Base-by-base conservation (phyloP, 208 protist species). In the Herpetomonas tarakana region DNA sequence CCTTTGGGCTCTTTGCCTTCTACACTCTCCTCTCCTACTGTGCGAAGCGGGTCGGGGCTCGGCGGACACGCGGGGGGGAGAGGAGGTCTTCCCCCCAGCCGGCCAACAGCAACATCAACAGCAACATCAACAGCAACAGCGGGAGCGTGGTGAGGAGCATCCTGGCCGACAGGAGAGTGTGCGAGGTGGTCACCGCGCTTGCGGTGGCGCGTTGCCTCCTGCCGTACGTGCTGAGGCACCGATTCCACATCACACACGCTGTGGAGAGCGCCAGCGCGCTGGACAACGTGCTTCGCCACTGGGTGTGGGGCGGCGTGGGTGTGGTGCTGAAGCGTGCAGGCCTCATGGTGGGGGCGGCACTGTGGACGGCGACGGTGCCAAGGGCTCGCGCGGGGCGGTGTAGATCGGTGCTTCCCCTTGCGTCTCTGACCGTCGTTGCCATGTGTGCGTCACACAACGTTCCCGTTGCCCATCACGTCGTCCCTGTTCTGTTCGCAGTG, bases 221-320 rank as follows among this genome's bases (percentile, higher is more conserved):
- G 24, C 78, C 78, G 4, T 45, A 61, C 45, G 46, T 83, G 55
- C 65, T 77, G 50, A 76, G 68, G 28, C 63, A 77, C 44, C 74
- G 78, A 1, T 75, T 70, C 3, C 78, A 83, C 62, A 82, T 90
- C 50, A 80, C 76, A 0, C 75, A 86, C 70, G 62, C 62, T 16
- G 78, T 82, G 11, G 75, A 76, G 35, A 67, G 54, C 29, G 61
- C 61, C 14, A 80, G 75, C 38, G 50, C 47, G 14, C 21, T 82
- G 38, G 73, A 83, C 26, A 52, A 66, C 27, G 62, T 58, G 28
- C 27, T 87, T 21, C n/a, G 22, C 9, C 6, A 3, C 16, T 49
- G 3, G 31, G 22, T 59, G 53, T 57, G 45, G 51, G 53, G 30
- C 2, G 44, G 63, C 3, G 41, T 41, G 2, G n/a, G 25, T n/a